These are phyloP conservation scores for Aspergillus sp. DNA, from an alignment of 2,329 filamentous ascomycete species.

Conservation along the genomic window DNA sequence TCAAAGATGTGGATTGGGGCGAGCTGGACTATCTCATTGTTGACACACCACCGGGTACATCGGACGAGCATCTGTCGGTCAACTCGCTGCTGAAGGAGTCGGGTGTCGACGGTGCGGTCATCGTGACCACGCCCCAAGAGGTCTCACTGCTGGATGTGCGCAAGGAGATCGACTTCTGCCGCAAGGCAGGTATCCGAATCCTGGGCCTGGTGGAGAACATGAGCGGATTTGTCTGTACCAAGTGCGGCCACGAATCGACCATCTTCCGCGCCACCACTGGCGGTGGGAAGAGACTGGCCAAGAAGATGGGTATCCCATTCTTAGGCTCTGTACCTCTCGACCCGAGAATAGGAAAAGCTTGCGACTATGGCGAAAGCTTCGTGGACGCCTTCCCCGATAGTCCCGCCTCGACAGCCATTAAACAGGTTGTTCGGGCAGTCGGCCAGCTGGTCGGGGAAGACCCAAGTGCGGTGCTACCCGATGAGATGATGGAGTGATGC, in stretches of 20 bases:
- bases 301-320: conserved; percentile 85
- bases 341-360: conserved; percentile 91
- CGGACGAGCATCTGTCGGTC: conserved; percentile 91
- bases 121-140: conserved; percentile 95
- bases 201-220: conserved; percentile 96
- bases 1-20: conserved; percentile 98
- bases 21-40: conserved; percentile 90
- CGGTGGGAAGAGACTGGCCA: conserved; percentile 74
- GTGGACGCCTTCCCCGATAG: conserved; percentile 92
- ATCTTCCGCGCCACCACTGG: conserved; percentile 93
- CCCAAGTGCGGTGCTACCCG: conserved; percentile 48
- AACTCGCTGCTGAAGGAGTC: conserved; percentile 89
- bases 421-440: conserved; percentile 73
- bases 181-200: conserved; percentile 86
- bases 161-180: conserved; percentile 97
- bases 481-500: conserved; percentile 27
- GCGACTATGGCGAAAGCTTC: conserved; percentile 96
- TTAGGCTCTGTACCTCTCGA: conserved; percentile 88
- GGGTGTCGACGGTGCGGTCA: conserved; percentile 87
- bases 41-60: conserved; percentile 93
- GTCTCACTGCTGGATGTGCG: conserved; percentile 87
- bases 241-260: conserved; percentile 74
- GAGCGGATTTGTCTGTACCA: conserved; percentile 94
- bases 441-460: conserved; percentile 65
- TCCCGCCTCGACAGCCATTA: conserved; percentile 80